Evolutionary conservation across 345 rosid species (phyloP), one percentile per base, ranked within the genome.

Genomic region (Arabidopsis suecica): DNA sequence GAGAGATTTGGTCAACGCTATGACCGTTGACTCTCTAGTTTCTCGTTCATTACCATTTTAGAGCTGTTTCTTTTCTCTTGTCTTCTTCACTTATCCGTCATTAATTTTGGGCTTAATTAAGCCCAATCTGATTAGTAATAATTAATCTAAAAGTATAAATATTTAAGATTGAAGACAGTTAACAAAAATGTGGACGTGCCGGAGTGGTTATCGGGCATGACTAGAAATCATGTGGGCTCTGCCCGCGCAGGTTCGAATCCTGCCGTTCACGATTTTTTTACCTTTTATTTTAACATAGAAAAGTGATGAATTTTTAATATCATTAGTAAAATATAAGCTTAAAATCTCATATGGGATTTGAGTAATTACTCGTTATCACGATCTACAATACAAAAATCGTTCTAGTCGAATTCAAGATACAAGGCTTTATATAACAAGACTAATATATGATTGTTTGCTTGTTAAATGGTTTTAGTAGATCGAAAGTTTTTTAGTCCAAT

Each of bases 161-260:
- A 14, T 0, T 3, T 4, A 1, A 1, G 0, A 0, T 1, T 3
- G 0, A 2, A 1, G 3, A 0, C 0, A 0, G 0, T 3, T 3
- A 33, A 2, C 28, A 58, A 1, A 2, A 58, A 16, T 8, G 81
- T 78, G 81, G 77, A 71, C 77, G 77, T 78, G 77, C 81, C 77
- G 81, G 81, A 78, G 81, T 78, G 81, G 77, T 84, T 88, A 85
- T 91, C 88, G 88, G 90, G 90, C 94, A 87, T 86, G 94, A 93
- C 90, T 93, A 88, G 93, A 93, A 93, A 85, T 89, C 91, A 86
- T 86, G 93, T 91, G 93, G 93, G 91, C 91, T 88, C 6, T 83
- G 88, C 91, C 93, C 95, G 91, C 90, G 93, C 93, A 84, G 91
- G 93, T 85, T 88, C 88, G 92, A 90, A 88, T 87, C 88, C 88